Conservation (phyloP, 2,329 filamentous ascomycete species). For the Curvularia lunata region DNA sequence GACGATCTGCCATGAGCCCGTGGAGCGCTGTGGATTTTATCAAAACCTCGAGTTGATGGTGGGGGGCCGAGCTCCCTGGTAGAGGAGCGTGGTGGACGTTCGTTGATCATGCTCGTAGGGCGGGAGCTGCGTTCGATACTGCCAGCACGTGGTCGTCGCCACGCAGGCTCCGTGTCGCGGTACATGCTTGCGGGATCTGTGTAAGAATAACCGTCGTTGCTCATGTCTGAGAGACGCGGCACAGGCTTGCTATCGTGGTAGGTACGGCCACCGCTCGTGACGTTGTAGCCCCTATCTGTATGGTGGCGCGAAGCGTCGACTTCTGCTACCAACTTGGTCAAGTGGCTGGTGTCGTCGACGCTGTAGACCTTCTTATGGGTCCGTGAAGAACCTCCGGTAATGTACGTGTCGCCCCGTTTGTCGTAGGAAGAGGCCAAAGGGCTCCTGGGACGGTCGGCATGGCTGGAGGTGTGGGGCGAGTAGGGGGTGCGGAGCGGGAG, state of each 20-base stretch:
- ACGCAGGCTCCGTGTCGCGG: slow-evolving; percentile 57
- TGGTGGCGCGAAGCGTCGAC: slow-evolving; percentile 43
- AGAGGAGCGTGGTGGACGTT: slow-evolving; percentile 47
- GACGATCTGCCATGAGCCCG: slow-evolving; percentile 36
- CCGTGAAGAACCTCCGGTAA: slow-evolving; percentile 43
- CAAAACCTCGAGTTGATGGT: slow-evolving; percentile 72
- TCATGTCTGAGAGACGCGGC: slow-evolving; percentile 42
- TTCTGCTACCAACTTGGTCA: slow-evolving; percentile 47
- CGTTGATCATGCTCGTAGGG: slow-evolving; percentile 54
- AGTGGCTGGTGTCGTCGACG: slow-evolving; percentile 53
- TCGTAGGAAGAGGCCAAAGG: slow-evolving; percentile 48
- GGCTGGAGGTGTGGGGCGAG: slow-evolving; percentile 28
- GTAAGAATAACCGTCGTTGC: slow-evolving; percentile 56
- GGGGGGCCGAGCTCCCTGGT: slow-evolving; percentile 60
- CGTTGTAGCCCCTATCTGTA: slow-evolving; percentile 29
- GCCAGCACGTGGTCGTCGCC: slow-evolving; percentile 53
- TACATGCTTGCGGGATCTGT: slow-evolving; percentile 59
- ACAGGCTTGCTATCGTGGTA: slow-evolving; percentile 39
- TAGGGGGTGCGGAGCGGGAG: slow-evolving; percentile 45
- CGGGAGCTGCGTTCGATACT: slow-evolving; percentile 55
- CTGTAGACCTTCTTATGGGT: slow-evolving; percentile 58
- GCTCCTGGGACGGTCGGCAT: slow-evolving; percentile 49
- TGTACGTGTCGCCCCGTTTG: slow-evolving; percentile 46
- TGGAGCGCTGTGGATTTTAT: slow-evolving; percentile 63
- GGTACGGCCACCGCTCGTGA: slow-evolving; percentile 41